phyloP scores from a whole-genome alignment of 495 filamentous ascomycete species.

The Cercophora sp. region DNA sequence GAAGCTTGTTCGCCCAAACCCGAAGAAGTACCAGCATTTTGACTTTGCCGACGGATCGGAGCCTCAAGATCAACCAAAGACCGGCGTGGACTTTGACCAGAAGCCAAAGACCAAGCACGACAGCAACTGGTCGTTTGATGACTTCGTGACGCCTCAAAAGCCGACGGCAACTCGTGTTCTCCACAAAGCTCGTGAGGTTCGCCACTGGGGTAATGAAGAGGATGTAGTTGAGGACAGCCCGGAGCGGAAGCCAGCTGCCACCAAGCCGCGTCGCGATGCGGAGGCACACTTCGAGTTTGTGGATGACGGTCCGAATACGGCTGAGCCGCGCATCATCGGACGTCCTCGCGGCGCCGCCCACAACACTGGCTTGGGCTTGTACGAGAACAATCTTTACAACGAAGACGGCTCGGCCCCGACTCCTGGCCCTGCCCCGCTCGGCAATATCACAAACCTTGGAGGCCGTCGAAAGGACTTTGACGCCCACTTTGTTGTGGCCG shows the following conservation, averaged over 20 bases:
- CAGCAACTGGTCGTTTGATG: constrained; percentile 79
- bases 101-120: constrained; percentile 58
- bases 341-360: constrained; percentile 44
- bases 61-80: constrained; percentile 31
- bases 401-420: constrained; percentile 44
- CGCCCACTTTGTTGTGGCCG: constrained; percentile 64
- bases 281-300: constrained; percentile 65
- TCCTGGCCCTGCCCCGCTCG: constrained; percentile 39
- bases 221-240: constrained; percentile 58
- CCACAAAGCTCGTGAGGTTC: constrained; percentile 47
- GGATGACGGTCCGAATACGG: constrained; percentile 21
- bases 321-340: constrained; percentile 53
- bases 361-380: constrained; percentile 66
- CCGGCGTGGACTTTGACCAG: constrained; percentile 21
- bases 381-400: constrained; percentile 67
- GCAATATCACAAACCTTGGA: constrained; percentile 61
- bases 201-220: constrained; percentile 70
- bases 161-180: constrained; percentile 39
- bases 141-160: constrained; percentile 79
- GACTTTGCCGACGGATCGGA: constrained; percentile 67
- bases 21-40: constrained; percentile 82
- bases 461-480: constrained; percentile 71
- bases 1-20: constrained; percentile 53
- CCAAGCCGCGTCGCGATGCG: constrained; percentile 72
- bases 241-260: constrained; percentile 47